phyloP scores from a whole-genome alignment of 768 basidiomycete species.

The Tulasnella sp. region DNA sequence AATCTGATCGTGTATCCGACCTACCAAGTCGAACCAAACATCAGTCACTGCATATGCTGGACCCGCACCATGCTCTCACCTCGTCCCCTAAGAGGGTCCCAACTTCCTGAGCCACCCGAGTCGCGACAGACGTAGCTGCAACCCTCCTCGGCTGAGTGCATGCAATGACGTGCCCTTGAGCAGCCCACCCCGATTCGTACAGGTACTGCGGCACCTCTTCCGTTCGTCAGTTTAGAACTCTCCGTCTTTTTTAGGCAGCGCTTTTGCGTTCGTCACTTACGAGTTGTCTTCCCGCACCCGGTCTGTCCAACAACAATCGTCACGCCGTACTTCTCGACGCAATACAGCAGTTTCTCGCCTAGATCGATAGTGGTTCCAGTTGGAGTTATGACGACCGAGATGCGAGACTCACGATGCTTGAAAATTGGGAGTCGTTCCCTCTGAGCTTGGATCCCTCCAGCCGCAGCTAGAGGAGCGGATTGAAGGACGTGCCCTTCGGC shows the following conservation, averaged over 20 bases:
- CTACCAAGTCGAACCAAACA: slow-evolving; percentile 28
- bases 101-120: slow-evolving; percentile 84
- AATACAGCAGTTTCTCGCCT: slow-evolving; percentile 71
- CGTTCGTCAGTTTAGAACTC: neutral
- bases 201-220: slow-evolving; percentile 93
- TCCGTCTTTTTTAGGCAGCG: too few relatives aligned
- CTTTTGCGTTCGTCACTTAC: too few relatives aligned
- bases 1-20: slow-evolving; percentile 39
- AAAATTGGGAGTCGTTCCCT: slow-evolving; percentile 79
- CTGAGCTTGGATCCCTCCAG: slow-evolving; percentile 58
- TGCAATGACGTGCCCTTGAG: slow-evolving; percentile 69
- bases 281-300: slow-evolving; percentile 96
- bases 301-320: slow-evolving; percentile 90
- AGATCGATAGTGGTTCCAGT: too few relatives aligned
- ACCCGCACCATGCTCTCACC: too few relatives aligned
- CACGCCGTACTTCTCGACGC: slow-evolving; percentile 72
- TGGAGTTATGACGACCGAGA: slow-evolving; percentile 18
- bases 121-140: slow-evolving; percentile 89
- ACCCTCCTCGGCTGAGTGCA: slow-evolving; percentile 91
- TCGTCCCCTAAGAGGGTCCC: slow-evolving; percentile 83
- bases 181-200: slow-evolving; percentile 85
- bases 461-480: slow-evolving; percentile 41
- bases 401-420: slow-evolving; percentile 61
- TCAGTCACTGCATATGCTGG: too few relatives aligned
- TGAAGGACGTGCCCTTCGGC: slow-evolving; percentile 54